Evolutionary conservation across 257 asterid species (phyloP), one percentile per base, ranked within the genome.

Genomic region (Paulownia fortunei): DNA sequence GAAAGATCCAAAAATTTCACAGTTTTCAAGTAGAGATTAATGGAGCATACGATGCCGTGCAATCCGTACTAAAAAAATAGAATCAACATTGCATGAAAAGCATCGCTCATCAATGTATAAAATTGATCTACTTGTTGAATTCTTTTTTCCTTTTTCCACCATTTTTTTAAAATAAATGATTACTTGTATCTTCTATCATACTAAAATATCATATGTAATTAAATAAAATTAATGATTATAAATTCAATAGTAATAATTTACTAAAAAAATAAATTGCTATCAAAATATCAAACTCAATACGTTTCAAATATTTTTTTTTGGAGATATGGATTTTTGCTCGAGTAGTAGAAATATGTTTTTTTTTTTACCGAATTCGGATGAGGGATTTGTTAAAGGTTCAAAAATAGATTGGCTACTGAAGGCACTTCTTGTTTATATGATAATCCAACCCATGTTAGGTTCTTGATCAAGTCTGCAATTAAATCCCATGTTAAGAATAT

Each of bases 21-120:
- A 71, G 46, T 74, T 77, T 64, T 64, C 78, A 34, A 80, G 78
- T 41, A 16, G 18, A 72, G 74, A 34, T 74, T 19, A 32, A 76
- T 47, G 34, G 80, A 69, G 72, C 64, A 81, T 64, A 63, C 52
- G 54, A 27, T 77, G 72, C 86, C 86, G 86, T 84, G 86, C 88
- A 72, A 49, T 78, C 84, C 84, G 89, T 86, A 79, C 86, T 15
- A 12, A 18, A 60, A 11, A 76, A 55, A 82, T 76, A 79, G 86
- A 84, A 79, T 81, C 88, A 79, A 66, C 88, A 75, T 74, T 69
- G 79, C 76, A 58, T 72, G 4, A 66, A 79, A 58, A 77, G 27
- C 5, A 37, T 39, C 69, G 11, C 75, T 37, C 55, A 34, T 52
- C 37, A 1, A 9, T 27, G 0, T 52, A 71, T 63, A 36, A 60